phyloP scores from a whole-genome alignment of 2,329 filamentous ascomycete genomes.

The Monilinia vaccinii-corymbosi region DNA sequence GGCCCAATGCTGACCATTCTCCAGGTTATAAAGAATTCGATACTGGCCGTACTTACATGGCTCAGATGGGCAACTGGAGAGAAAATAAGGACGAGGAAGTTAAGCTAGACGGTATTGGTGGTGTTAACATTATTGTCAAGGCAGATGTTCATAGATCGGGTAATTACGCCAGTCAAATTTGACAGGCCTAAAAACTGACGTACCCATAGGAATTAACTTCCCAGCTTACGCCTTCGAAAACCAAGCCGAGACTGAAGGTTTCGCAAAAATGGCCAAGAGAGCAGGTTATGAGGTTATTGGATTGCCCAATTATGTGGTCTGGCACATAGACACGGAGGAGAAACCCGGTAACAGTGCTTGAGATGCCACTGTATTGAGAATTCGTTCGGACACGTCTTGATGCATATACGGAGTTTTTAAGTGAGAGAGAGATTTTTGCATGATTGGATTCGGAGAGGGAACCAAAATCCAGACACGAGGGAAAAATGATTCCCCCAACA shows the following conservation, averaged over 20 bases:
- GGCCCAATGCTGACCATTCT: conserved; percentile 12
- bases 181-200: conserved; percentile 21
- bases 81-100: conserved; percentile 89
- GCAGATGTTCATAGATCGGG: conserved; percentile 93
- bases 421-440: conserved; percentile 16
- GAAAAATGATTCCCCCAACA: not conserved
- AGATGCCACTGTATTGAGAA: conserved; percentile 18
- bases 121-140: conserved; percentile 96
- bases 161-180: conserved; percentile 34
- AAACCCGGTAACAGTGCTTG: conserved; percentile 63
- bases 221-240: conserved; percentile 96
- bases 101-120: conserved; percentile 88
- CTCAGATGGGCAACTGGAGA: conserved; percentile 82
- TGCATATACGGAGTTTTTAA: conserved; percentile 28
- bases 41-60: conserved; percentile 85
- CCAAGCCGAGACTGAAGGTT: conserved; percentile 96
- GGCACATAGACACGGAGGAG: conserved; percentile 96
- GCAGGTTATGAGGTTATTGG: conserved; percentile 90
- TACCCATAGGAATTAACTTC: conserved; percentile 77
- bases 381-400: conserved; percentile 23
- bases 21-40: conserved; percentile 86
- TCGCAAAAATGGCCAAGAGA: conserved; percentile 96
- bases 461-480: conserved; percentile 8
- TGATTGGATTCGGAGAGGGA: conserved; percentile 15
- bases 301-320: conserved; percentile 94